Evolutionary conservation across 2,329 filamentous ascomycete genomes (phyloP).

Genomic region (Paracoccidioides lutzii): DNA sequence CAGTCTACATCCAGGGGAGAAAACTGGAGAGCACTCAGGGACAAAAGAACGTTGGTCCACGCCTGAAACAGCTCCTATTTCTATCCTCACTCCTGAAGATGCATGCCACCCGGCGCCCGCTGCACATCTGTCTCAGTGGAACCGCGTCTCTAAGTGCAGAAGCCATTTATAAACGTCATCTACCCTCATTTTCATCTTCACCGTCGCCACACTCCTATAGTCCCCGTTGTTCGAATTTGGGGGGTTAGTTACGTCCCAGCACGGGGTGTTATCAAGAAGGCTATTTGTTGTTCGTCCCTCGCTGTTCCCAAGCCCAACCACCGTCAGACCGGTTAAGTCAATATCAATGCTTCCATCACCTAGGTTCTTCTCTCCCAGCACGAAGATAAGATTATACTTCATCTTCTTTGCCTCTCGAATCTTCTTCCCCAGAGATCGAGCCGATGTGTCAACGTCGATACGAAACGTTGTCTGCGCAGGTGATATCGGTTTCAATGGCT

Average conservation of each 20-base stretch:
- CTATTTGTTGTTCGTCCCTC: constrained; percentile 16
- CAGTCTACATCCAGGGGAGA: too few relatives aligned
- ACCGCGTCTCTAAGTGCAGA: constrained; percentile 25
- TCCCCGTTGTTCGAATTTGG: constrained; percentile 5
- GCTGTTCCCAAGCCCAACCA: constrained; percentile 22
- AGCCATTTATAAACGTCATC: constrained; percentile 27
- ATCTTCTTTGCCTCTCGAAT: constrained; percentile 57
- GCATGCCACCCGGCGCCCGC: neutral
- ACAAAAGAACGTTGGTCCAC: too few relatives aligned
- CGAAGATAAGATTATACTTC: constrained; percentile 61
- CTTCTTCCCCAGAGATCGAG: constrained; percentile 53
- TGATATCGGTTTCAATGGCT: constrained; percentile 27
- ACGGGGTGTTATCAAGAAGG: constrained; percentile 15
- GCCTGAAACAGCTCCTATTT: too few relatives aligned
- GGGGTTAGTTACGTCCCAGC: constrained; percentile 7
- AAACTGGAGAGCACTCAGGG: too few relatives aligned
- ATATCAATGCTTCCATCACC: constrained; percentile 42
- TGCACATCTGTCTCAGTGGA: constrained; percentile 16
- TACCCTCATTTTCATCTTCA: constrained; percentile 22
- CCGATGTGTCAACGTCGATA: constrained; percentile 57
- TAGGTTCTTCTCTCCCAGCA: constrained; percentile 56
- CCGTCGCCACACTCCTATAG: neutral
- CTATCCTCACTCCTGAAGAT: too few relatives aligned
- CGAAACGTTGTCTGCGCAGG: constrained; percentile 48
- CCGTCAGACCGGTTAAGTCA: constrained; percentile 30